Percentiles rank a stretch among this genome's conserved stretches.
Conservation (phyloP, 2,329 filamentous ascomycete genomes). For the Xylaria sp. region DNA sequence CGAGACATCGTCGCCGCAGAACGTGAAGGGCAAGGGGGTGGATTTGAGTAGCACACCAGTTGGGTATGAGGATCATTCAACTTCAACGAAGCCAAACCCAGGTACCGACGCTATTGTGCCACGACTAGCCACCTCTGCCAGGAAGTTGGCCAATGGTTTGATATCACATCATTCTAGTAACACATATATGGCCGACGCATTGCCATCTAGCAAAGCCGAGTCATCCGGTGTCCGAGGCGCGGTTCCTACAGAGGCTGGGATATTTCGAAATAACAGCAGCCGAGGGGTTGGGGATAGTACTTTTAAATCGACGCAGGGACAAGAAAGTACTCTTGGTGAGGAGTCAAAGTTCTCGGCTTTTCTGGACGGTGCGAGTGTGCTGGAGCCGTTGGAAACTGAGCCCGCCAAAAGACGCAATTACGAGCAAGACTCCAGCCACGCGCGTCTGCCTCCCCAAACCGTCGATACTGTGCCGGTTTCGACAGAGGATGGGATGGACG, state of each 20-base stretch:
- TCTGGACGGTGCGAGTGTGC: constrained; percentile 33
- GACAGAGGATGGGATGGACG: constrained; percentile 32
- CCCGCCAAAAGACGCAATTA: not conserved
- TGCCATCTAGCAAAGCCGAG: constrained; percentile 27
- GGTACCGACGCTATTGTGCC: constrained; percentile 13
- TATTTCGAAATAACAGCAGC: constrained; percentile 11
- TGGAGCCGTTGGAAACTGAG: constrained; percentile 22
- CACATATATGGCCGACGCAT: constrained; percentile 8
- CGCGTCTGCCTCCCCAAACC: not conserved
- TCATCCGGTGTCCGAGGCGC: constrained; percentile 14
- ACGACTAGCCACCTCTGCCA: constrained; percentile 26
- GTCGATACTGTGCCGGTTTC: constrained; percentile 1
- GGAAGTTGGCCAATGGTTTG: constrained; percentile 20
- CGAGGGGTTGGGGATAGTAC: constrained; percentile 16
- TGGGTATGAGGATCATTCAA: constrained; percentile 1
- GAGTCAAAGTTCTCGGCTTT: constrained; percentile 44
- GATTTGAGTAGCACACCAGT: not conserved
- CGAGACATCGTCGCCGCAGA: not conserved
- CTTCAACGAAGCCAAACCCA: not conserved
- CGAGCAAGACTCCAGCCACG: not conserved
- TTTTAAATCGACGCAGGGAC: constrained; percentile 35
- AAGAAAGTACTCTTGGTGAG: constrained; percentile 34
- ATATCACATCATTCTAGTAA: constrained; percentile 9
- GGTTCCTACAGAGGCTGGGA: constrained; percentile 11
- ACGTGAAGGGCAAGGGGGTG: constrained; percentile 17